Base-by-base conservation (phyloP, 225 moss, liverwort and hornwort species). In the Lunularia cruciata region DNA sequence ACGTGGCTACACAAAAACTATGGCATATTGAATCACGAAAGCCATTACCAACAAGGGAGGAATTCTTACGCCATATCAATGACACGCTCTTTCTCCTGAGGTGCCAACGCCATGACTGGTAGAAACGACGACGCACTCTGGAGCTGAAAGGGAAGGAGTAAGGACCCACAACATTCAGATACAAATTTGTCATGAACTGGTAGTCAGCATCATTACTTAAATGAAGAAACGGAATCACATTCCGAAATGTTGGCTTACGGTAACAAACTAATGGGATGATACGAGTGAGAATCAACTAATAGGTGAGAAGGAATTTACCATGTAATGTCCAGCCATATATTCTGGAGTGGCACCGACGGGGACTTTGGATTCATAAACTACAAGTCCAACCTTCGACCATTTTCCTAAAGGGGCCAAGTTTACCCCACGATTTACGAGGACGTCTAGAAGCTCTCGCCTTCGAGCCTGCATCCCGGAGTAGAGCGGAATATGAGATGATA, bases 261-360 rank as follows among this genome's bases (percentile, higher is more conserved):
- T n/a, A n/a, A n/a, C n/a, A n/a, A n/a, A n/a, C n/a, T n/a, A n/a
- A n/a, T n/a, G n/a, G n/a, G n/a, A n/a, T n/a, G n/a, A n/a, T n/a
- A n/a, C n/a, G n/a, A n/a, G n/a, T n/a, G n/a, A n/a, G n/a, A n/a
- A n/a, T n/a, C n/a, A 13, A 51, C 66, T 28, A 60, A 22, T 15
- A 23, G 1, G 20, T 22, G n/a, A 52, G 7, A 33, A 19, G 0
- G 0, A 9, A 23, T 19, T 43, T 78, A 90, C 93, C 93, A 98
- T 98, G 74, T 98, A 98, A 59, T 93, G 98, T 49, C 98, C 98
- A 61, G 98, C 93, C 98, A 98, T 98, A 32, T 98, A 98, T 65
- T 98, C 98, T 34, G 98, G 98, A 69, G 98, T 98, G 4, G 98
- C 98, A 71, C 98, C 98, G 55, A 98, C 84, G 45, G 98, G 98